Conservation (phyloP, 2,329 filamentous ascomycete species). For the Ophiostoma sp. region DNA sequence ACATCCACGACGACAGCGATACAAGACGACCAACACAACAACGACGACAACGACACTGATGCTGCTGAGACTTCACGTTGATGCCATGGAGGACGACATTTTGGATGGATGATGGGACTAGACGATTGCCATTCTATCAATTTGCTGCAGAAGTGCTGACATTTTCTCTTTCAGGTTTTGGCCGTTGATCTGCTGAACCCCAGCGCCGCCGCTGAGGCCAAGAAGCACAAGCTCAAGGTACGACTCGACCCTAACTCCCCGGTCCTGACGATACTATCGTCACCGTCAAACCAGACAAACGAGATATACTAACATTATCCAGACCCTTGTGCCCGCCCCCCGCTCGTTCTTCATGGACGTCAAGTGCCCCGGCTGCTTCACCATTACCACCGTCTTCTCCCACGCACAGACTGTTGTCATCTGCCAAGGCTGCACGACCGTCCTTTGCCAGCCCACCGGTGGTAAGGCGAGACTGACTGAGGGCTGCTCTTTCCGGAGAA, state of each 20-base stretch:
- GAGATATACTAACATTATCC: background rate
- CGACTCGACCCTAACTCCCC: background rate
- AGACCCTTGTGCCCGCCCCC: conserved; percentile 93
- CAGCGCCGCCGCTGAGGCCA: conserved; percentile 92
- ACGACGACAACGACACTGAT: background rate
- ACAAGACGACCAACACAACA: background rate
- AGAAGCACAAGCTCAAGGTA: conserved; percentile 99
- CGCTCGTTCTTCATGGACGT: conserved; percentile 99
- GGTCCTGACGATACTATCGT: background rate
- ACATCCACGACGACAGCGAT: background rate
- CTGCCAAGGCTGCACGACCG: conserved; percentile 99
- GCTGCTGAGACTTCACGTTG: background rate
- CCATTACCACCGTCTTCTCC: conserved; percentile 99
- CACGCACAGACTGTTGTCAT: conserved; percentile 99
- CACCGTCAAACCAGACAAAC: too few species aligned
- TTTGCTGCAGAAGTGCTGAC: conserved; percentile 47
- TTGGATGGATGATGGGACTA: background rate
- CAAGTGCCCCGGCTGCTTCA: conserved; percentile 99
- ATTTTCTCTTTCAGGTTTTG: conserved; percentile 73
- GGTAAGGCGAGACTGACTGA: conserved; percentile 98
- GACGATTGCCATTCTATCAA: conserved; percentile 1
- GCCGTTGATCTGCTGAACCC: conserved; percentile 99
- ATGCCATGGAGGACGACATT: background rate
- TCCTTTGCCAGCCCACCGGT: conserved; percentile 99
- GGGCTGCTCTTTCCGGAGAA: conserved; percentile 99